Evolutionary conservation across 2,329 filamentous ascomycete species (phyloP).

Genomic region (Coleophoma cylindrospora): DNA sequence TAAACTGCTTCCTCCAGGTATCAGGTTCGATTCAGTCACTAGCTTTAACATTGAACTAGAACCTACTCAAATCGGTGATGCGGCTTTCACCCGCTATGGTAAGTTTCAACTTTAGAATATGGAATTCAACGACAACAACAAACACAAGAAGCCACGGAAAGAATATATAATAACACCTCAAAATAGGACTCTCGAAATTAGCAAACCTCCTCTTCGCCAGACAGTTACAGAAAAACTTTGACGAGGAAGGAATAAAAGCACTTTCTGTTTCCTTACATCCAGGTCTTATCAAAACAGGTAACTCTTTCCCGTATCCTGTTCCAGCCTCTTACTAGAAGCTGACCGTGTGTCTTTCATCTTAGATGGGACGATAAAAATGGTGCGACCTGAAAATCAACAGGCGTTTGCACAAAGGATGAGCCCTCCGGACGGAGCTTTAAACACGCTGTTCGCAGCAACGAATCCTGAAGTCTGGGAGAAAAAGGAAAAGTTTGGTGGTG

Average conservation of each 20-base stretch:
- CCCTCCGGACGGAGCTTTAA: not conserved
- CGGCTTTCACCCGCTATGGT: not conserved
- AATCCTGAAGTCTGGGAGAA: not conserved
- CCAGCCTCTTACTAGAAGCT: no score
- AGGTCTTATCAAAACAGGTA: not conserved
- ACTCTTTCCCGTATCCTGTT: no score
- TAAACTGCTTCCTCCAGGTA: not conserved
- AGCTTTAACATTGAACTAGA: not conserved
- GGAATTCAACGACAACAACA: not conserved
- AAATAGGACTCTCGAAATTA: not conserved
- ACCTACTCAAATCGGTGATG: not conserved
- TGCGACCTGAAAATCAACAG: not conserved
- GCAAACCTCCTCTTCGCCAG: not conserved
- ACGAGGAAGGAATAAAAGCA: not conserved
- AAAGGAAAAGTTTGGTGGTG: not conserved
- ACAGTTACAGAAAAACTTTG: not conserved
- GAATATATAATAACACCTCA: not conserved
- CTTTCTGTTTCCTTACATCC: not conserved
- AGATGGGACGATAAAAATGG: no score
- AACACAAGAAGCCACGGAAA: not conserved
- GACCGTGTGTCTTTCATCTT: not conserved
- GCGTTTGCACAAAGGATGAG: not conserved
- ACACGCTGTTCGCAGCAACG: not conserved
- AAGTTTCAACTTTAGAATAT: not conserved
- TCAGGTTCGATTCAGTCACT: not conserved